phyloP scores from a whole-genome alignment of 2,329 filamentous ascomycete species.

The Claviceps sp. region DNA sequence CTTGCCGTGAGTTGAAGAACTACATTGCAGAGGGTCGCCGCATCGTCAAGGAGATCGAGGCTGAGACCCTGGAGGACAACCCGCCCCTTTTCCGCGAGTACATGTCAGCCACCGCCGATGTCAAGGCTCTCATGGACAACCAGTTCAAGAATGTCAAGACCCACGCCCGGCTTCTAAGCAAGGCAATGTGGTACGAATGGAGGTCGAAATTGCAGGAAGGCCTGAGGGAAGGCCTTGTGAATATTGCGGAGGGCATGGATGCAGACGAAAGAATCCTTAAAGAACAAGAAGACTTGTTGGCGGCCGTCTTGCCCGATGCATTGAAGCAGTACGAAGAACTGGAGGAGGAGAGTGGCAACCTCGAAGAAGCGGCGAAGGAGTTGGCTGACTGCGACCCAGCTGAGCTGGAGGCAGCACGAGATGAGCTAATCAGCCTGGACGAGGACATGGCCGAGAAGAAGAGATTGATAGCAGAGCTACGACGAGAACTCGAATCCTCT shows the following conservation, averaged over 20 bases:
- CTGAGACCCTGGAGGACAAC: slow-evolving; percentile 78
- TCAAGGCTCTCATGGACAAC: slow-evolving; percentile 81
- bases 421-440: slow-evolving; percentile 51
- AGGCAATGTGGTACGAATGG: slow-evolving; percentile 98
- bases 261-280: slow-evolving; percentile 54
- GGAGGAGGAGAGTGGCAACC: slow-evolving; percentile 46
- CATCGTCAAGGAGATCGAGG: slow-evolving; percentile 83
- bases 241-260: slow-evolving; percentile 64
- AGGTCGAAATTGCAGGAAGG: slow-evolving; percentile 74
- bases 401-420: slow-evolving; percentile 61
- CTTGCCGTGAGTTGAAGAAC: slow-evolving; percentile 87
- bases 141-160: slow-evolving; percentile 97
- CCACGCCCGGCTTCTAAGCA: slow-evolving; percentile 77
- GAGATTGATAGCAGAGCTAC: slow-evolving; percentile 51
- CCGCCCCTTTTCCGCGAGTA: slow-evolving; percentile 88
- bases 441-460: slow-evolving; percentile 58
- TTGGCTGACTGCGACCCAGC: slow-evolving; percentile 69
- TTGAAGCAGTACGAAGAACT: slow-evolving; percentile 47
- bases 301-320: slow-evolving; percentile 52
- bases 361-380: slow-evolving; percentile 61
- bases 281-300: slow-evolving; percentile 55
- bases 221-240: slow-evolving; percentile 66
- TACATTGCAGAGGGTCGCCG: slow-evolving; percentile 89
- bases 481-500: slow-evolving; percentile 52
- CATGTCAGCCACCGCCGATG: slow-evolving; percentile 67